Evolutionary conservation across 495 filamentous ascomycete genomes (phyloP).

Genomic region (Niebla homalea): DNA sequence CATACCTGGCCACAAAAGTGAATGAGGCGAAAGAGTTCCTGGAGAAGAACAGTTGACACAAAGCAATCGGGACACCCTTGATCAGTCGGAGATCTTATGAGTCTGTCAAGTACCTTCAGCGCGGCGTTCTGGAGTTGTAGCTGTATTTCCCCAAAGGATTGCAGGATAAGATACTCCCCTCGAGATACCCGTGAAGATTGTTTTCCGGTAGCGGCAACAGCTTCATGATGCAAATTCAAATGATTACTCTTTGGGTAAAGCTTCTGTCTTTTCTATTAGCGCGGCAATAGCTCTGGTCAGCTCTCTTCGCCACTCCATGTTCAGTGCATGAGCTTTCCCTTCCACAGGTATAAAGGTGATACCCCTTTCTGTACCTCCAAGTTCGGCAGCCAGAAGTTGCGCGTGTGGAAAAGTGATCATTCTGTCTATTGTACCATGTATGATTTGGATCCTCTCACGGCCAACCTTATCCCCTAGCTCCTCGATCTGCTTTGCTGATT

Average conservation of each 20-base stretch:
- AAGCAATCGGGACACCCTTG: not conserved
- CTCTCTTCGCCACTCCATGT: slow-evolving; percentile 47
- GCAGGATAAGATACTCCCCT: too few relatives aligned
- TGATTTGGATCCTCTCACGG: slow-evolving; percentile 54
- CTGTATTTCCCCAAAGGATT: too few relatives aligned
- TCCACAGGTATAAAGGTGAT: slow-evolving; percentile 44
- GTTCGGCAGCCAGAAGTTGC: slow-evolving; percentile 38
- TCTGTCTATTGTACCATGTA: slow-evolving; percentile 59
- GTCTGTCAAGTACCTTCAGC: not conserved
- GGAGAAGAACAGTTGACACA: slow-evolving; percentile 48
- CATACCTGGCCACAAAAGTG: slow-evolving; percentile 91
- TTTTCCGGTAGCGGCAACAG: too few relatives aligned
- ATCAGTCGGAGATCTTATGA: too few relatives aligned
- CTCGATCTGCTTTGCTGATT: slow-evolving; percentile 47
- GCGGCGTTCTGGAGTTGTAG: not conserved
- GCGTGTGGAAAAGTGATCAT: slow-evolving; percentile 64
- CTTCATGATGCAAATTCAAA: too few relatives aligned
- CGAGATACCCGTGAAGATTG: too few relatives aligned
- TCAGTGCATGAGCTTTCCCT: slow-evolving; percentile 55
- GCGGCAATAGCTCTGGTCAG: slow-evolving; percentile 46
- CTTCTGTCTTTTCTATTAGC: slow-evolving; percentile 27
- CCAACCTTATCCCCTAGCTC: slow-evolving; percentile 52
- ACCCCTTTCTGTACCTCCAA: slow-evolving; percentile 30
- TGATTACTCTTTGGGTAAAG: not conserved
- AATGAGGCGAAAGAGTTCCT: slow-evolving; percentile 96